phyloP scores from a whole-genome alignment of 129 eudicot species.

The Ambrosia trifida region DNA sequence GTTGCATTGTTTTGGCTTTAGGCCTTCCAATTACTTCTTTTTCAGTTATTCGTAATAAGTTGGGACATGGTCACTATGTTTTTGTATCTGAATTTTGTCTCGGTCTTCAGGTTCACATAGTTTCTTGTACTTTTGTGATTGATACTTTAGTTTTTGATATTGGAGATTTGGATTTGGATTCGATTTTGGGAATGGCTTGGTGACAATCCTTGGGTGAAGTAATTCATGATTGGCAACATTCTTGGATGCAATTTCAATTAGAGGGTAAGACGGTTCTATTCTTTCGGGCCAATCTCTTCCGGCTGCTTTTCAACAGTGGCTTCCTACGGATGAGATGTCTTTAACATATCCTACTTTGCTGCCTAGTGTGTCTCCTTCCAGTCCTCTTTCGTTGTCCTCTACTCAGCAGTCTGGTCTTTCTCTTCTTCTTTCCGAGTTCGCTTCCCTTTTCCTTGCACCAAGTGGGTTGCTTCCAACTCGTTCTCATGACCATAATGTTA shows the following conservation, averaged over 20 bases:
- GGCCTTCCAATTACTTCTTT: neutral
- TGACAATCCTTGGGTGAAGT: neutral
- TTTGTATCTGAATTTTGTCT: neutral
- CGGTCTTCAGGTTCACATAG: neutral
- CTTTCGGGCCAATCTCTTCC: neutral
- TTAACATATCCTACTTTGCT: neutral
- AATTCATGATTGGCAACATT: neutral
- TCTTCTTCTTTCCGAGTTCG: no score
- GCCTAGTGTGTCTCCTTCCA: no score
- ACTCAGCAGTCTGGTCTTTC: no score
- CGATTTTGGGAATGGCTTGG: neutral
- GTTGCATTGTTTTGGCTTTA: neutral
- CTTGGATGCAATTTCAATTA: neutral
- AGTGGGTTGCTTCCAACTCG: no score
- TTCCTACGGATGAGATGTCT: neutral
- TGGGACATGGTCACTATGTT: neutral
- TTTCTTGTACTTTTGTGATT: neutral
- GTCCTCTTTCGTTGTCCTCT: no score
- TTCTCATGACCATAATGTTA: no score
- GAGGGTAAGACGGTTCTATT: neutral
- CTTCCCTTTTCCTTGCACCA: no score
- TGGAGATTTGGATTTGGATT: neutral
- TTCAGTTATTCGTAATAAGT: neutral
- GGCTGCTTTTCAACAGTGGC: neutral
- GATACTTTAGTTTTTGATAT: neutral